A percentile compares a stretch with the other conserved stretches of the same genome.
Conservation (phyloP, 345 rosid species). For the Rhodamnia argentea region DNA sequence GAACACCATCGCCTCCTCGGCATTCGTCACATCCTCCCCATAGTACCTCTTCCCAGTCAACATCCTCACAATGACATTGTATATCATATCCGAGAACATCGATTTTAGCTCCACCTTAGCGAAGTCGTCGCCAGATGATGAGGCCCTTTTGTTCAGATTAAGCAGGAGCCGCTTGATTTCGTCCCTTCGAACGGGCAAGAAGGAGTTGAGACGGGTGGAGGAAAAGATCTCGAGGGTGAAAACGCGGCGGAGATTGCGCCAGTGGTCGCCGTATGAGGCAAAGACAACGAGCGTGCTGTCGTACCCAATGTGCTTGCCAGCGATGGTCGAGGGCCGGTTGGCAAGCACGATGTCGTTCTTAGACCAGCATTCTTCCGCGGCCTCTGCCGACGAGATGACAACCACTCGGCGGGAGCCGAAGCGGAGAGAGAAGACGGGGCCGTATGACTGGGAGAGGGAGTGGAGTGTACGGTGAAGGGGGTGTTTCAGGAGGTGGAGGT, state of each 20-base stretch:
- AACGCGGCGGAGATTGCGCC: conserved; percentile 41
- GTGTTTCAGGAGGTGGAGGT: conserved; percentile 5
- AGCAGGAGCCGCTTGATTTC: conserved; percentile 8
- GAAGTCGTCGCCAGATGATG: background rate
- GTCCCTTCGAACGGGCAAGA: conserved; percentile 9
- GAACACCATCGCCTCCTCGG: conserved; percentile 16
- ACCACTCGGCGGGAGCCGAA: conserved; percentile 9
- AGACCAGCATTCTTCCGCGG: conserved; percentile 13
- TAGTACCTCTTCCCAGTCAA: conserved; percentile 3
- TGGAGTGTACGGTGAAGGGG: conserved; percentile 6
- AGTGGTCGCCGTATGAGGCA: conserved; percentile 31
- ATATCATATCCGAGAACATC: conserved; percentile 2
- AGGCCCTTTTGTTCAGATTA: background rate
- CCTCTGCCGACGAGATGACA: background rate
- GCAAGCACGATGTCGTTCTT: conserved; percentile 16
- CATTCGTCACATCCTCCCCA: conserved; percentile 10
- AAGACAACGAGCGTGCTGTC: conserved; percentile 16
- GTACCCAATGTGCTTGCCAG: conserved; percentile 4
- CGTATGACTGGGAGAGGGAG: background rate
- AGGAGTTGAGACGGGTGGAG: conserved; percentile 9
- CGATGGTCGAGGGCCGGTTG: conserved; percentile 7
- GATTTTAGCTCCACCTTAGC: conserved; percentile 6
- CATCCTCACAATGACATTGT: background rate
- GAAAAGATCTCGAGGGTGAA: conserved; percentile 30
- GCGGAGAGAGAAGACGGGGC: conserved; percentile 13